Conservation (phyloP, 2,329 filamentous ascomycete genomes). For the Colletotrichum orchidophilum region DNA sequence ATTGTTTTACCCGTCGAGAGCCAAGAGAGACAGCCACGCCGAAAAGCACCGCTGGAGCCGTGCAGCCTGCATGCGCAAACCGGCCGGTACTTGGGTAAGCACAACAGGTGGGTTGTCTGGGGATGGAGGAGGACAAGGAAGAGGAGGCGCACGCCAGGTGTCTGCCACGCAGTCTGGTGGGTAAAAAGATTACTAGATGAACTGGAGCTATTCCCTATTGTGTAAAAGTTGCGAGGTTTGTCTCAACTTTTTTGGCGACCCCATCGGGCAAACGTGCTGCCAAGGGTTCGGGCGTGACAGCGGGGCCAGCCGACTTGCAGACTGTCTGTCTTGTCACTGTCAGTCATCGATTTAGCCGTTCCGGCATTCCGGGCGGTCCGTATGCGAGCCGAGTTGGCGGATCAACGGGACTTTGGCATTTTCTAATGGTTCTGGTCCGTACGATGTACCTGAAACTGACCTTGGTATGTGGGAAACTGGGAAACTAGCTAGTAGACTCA, state of each 20-base stretch:
- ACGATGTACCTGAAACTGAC: background rate
- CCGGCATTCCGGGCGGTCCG: background rate
- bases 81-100: background rate
- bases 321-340: background rate
- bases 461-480: background rate
- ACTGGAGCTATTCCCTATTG: background rate
- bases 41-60: background rate
- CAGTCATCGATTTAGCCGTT: background rate
- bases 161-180: background rate
- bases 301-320: background rate
- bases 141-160: background rate
- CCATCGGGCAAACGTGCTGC: background rate
- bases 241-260: background rate
- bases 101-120: conserved; percentile 10
- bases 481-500: background rate
- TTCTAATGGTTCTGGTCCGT: background rate
- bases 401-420: background rate
- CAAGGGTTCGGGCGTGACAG: background rate
- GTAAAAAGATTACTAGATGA: background rate
- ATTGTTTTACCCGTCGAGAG: background rate
- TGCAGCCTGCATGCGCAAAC: background rate
- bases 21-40: conserved; percentile 1
- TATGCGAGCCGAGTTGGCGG: background rate
- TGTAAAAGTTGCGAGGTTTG: conserved; percentile 13
- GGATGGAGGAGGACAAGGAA: conserved; percentile 12